These are phyloP conservation scores for Amaranthus tricolor DNA, from an alignment of 179 eudicot genomes.

Conservation along the genomic window DNA sequence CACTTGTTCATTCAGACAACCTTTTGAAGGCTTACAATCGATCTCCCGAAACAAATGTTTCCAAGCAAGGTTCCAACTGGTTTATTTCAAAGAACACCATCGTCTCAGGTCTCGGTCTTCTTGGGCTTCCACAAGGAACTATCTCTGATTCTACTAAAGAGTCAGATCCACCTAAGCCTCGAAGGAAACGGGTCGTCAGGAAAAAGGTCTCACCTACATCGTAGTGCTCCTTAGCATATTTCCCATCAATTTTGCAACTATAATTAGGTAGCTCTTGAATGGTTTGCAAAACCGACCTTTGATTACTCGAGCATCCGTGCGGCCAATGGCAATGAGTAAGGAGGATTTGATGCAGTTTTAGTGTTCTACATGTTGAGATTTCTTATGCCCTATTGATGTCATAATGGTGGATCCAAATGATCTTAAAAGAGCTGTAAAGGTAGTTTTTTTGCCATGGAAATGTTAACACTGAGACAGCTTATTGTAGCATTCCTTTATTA, in stretches of 20 bases:
- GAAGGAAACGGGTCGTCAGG: conserved; percentile 72
- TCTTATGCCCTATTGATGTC: neutral
- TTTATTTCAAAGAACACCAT: conserved; percentile 73
- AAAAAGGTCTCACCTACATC: conserved; percentile 60
- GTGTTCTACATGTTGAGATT: neutral
- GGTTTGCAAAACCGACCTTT: conserved; percentile 11
- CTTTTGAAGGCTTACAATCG: conserved; percentile 66
- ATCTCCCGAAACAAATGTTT: conserved; percentile 42
- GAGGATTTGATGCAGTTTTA: neutral
- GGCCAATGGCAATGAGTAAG: neutral
- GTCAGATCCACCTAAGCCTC: conserved; percentile 62
- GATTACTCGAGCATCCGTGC: neutral
- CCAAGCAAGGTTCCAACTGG: conserved; percentile 68
- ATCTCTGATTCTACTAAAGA: conserved; percentile 42
- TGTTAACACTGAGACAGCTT: neutral
- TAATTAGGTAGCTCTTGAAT: conserved; percentile 29
- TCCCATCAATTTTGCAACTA: conserved; percentile 29
- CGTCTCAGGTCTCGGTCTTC: conserved; percentile 80
- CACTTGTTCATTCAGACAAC: conserved; percentile 67
- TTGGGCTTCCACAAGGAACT: conserved; percentile 67
- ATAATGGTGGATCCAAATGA: neutral
- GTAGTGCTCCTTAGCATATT: conserved; percentile 16
- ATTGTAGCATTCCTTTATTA: neutral
- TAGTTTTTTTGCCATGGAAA: conserved; percentile 9
- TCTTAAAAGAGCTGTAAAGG: conserved; percentile 7